Conservation (phyloP, 345 rosid species). For the Rhodamnia rubescens region DNA sequence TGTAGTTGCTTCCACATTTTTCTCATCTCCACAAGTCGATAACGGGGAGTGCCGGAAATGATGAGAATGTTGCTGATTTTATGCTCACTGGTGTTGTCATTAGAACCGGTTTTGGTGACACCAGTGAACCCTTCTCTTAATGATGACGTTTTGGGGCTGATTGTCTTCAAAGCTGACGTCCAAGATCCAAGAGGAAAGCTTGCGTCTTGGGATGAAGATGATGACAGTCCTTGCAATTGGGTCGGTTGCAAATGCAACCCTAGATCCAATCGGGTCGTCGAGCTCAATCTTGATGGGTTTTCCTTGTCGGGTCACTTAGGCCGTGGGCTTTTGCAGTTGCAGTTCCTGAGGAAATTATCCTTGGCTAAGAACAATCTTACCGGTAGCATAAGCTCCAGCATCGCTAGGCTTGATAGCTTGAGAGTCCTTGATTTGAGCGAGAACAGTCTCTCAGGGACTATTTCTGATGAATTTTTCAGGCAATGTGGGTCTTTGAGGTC, state of each 20-base stretch:
- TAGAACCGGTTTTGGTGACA: constrained; percentile 8
- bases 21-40: neutral
- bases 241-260: constrained; percentile 76
- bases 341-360: constrained; percentile 59
- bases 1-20: neutral
- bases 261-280: constrained; percentile 57
- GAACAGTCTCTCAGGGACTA: constrained; percentile 52
- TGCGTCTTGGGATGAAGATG: constrained; percentile 81
- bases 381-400: constrained; percentile 53
- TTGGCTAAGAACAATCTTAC: constrained; percentile 66
- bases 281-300: constrained; percentile 60
- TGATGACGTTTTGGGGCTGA: constrained; percentile 75
- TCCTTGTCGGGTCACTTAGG: constrained; percentile 86
- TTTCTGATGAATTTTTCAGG: constrained; percentile 57
- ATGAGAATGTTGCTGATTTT: constrained; percentile 7
- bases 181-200: constrained; percentile 72
- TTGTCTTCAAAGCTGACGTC: constrained; percentile 79
- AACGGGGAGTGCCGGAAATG: neutral
- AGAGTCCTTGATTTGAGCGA: constrained; percentile 66
- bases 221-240: constrained; percentile 73
- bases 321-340: constrained; percentile 70
- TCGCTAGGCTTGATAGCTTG: constrained; percentile 46
- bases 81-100: constrained; percentile 3
- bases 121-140: constrained; percentile 55
- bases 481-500: constrained; percentile 74